Evolutionary conservation across 768 basidiomycete genomes (phyloP), one percentile per base, ranked within the genome.

Genomic region (Suillus lakei): DNA sequence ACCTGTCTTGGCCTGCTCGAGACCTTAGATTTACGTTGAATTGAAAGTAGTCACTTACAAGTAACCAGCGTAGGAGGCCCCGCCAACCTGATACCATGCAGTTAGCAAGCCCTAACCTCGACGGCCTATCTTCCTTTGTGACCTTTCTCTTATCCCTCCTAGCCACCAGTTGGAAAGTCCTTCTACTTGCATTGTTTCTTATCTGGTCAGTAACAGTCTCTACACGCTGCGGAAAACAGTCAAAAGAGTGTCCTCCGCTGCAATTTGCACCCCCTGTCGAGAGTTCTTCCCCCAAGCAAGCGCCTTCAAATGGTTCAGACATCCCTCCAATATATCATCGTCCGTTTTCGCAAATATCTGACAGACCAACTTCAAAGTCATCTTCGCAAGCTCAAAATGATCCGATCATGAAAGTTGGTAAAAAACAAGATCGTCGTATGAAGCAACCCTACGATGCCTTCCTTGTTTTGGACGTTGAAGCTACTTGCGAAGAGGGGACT

Each of bases 391-490:
- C 50, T 32, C 39, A 61, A 58, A 61, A 41, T 21, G 62, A 69
- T 18, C 60, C 58, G 13, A 51, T 51, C 36, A 50, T 36, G 12
- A 43, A 41, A 46, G 34, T 56, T 36, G 46, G 48, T 21, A 64
- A 74, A 38, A 62, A 50, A 18, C 74, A 70, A n/a, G 18, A 65
- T 18, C 28, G 59, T 38, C 58, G 60, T 43, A 73, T 67, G 30
- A 81, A 77, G 65, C 85, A 86, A 62, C 77, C 86, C 0, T 92
- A 87, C 72, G 93, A 95, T 55, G 87, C 86, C 5, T 95, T 95
- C 72, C 86, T 98, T 21, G 90, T 98, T 41, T 82, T 97, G 63
- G 96, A 98, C 70, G 90, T 96, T 60, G 95, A 96, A 74, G 95
- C 89, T 15, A 96, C 95, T 2, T 96, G 95, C 70, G 74, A 84